phyloP scores from a whole-genome alignment of 2,329 filamentous ascomycete genomes.

The Claviceps sorghi region DNA sequence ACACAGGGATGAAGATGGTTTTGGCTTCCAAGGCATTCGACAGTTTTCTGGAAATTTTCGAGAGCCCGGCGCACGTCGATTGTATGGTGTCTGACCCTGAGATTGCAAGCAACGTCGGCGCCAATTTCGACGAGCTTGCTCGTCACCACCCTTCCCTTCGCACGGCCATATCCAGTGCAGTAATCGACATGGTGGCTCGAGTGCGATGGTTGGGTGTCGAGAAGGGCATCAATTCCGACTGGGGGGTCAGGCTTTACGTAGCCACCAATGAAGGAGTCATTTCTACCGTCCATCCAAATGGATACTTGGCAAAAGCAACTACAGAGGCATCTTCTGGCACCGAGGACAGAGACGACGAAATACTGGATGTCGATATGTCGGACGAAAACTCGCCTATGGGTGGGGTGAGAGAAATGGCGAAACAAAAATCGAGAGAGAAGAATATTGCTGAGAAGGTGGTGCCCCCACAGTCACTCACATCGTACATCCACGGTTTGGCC shows the following conservation, averaged over 20 bases:
- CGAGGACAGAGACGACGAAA: constrained; percentile 23
- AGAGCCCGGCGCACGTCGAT: constrained; percentile 77
- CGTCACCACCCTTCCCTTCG: constrained; percentile 82
- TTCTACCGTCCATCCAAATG: constrained; percentile 37
- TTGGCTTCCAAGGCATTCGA: constrained; percentile 68
- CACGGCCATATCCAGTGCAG: constrained; percentile 64
- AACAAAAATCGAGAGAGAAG: background rate
- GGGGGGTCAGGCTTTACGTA: constrained; percentile 67
- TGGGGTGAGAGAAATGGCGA: constrained; percentile 4
- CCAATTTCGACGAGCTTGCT: constrained; percentile 83
- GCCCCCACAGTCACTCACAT: constrained; percentile 31
- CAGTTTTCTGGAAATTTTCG: constrained; percentile 90
- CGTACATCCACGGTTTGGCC: constrained; percentile 61
- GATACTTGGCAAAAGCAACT: constrained; percentile 15
- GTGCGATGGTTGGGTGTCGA: constrained; percentile 60
- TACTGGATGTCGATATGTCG: constrained; percentile 50
- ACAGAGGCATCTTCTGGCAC: constrained; percentile 19
- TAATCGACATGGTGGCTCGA: constrained; percentile 75
- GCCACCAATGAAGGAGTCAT: constrained; percentile 42
- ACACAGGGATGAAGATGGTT: constrained; percentile 74
- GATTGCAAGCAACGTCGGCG: constrained; percentile 60
- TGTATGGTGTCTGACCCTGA: constrained; percentile 60
- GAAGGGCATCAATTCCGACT: constrained; percentile 52
- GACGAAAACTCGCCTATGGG: constrained; percentile 27
- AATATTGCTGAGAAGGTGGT: constrained; percentile 9